A percentile compares a stretch with the other conserved stretches of the same genome.
phyloP scores from a whole-genome alignment of 768 basidiomycete genomes.

The Russula olivacea region DNA sequence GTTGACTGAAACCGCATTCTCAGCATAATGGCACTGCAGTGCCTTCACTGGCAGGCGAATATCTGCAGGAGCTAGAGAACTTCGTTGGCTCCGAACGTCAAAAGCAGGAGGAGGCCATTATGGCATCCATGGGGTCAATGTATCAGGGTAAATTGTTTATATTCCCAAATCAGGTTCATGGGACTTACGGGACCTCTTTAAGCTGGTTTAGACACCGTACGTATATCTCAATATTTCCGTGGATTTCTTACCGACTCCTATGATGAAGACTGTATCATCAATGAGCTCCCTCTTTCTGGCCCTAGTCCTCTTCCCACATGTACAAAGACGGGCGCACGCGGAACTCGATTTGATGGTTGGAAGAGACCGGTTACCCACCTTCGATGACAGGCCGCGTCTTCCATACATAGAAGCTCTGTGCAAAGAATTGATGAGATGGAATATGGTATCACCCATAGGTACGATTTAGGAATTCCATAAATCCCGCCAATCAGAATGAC shows the following conservation, averaged over 20 bases:
- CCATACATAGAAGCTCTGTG: not conserved
- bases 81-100: not conserved
- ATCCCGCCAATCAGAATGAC: not conserved
- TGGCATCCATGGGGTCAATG: not conserved
- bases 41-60: conserved; percentile 3
- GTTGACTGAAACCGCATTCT: not conserved
- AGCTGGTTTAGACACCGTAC: conserved; percentile 10
- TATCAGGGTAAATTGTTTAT: not conserved
- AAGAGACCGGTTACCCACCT: conserved; percentile 28
- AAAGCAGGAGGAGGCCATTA: not conserved
- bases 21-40: conserved; percentile 7
- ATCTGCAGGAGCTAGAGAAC: conserved; percentile 5
- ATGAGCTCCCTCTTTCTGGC: conserved; percentile 7
- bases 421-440: not conserved
- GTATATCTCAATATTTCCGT: not conserved
- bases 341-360: conserved; percentile 31
- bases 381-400: conserved; percentile 24
- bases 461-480: not conserved
- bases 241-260: not conserved
- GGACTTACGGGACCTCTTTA: not conserved
- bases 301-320: conserved; percentile 2
- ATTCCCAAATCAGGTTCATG: not conserved
- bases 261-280: conserved; percentile 7
- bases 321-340: conserved; percentile 22
- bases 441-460: conserved; percentile 3